Evolutionary conservation across 768 basidiomycete species (phyloP).

Genomic region (Phylloporus sp.): DNA sequence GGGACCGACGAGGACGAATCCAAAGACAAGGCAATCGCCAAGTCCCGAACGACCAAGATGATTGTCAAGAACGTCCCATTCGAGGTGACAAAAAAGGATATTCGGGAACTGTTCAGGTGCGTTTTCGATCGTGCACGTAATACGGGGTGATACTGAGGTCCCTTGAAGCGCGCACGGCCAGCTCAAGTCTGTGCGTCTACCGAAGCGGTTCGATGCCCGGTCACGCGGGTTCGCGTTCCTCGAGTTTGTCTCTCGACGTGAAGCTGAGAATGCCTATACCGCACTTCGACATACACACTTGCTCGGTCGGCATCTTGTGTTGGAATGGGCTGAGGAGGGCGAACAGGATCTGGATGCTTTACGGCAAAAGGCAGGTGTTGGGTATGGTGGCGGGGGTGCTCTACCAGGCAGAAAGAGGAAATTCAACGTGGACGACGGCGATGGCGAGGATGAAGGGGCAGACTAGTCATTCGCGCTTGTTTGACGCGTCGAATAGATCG

Average conservation of each 20-base stretch:
- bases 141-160: not conserved
- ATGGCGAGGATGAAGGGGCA: constrained; percentile 31
- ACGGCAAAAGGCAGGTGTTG: constrained; percentile 76
- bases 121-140: constrained; percentile 28
- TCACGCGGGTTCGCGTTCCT: constrained; percentile 96
- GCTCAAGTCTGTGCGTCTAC: constrained; percentile 91
- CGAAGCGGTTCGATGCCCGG: constrained; percentile 84
- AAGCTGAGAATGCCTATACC: constrained; percentile 85
- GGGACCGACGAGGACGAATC: constrained; percentile 60
- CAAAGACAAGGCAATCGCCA: constrained; percentile 37
- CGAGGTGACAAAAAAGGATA: constrained; percentile 91
- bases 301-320: constrained; percentile 89
- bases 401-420: constrained; percentile 78
- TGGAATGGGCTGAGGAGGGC: constrained; percentile 89
- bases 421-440: constrained; percentile 49
- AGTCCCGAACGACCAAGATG: constrained; percentile 83
- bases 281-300: constrained; percentile 92
- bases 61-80: constrained; percentile 98
- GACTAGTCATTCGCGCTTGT: constrained; percentile 3
- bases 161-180: constrained; percentile 74
- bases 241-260: constrained; percentile 85
- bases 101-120: constrained; percentile 84
- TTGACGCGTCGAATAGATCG: not conserved
- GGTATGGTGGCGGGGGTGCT: constrained; percentile 63
- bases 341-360: constrained; percentile 75